A percentile compares a stretch with the other conserved stretches of the same genome.
Evolutionary conservation across 352 stramenopile genomes (phyloP).

Genomic region (Globisporangium mamillatum): DNA sequence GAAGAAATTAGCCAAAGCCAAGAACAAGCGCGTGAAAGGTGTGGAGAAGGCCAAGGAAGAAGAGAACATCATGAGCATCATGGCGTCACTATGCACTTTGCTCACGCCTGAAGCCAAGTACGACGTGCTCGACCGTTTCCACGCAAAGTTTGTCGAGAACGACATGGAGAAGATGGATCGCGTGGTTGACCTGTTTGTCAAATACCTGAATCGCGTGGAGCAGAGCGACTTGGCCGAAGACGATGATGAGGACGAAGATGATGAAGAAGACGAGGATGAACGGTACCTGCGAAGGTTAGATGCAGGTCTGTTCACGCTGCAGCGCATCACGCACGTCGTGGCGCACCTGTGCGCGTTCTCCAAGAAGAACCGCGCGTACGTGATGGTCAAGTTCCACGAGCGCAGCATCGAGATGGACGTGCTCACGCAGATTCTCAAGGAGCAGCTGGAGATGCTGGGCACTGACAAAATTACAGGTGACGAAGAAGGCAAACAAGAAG

Average conservation of each 20-base stretch:
- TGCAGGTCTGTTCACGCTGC: constrained; percentile 73
- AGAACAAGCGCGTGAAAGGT: constrained; percentile 24
- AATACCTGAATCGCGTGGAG: constrained; percentile 61
- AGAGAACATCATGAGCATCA: constrained; percentile 61
- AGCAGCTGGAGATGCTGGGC: constrained; percentile 58
- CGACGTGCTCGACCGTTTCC: constrained; percentile 61
- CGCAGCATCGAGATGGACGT: constrained; percentile 52
- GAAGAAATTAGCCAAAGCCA: constrained; percentile 27
- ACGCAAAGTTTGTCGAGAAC: constrained; percentile 82
- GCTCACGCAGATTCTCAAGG: constrained; percentile 40
- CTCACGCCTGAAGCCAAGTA: constrained; percentile 40
- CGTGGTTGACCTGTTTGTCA: constrained; percentile 70
- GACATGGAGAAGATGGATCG: constrained; percentile 83
- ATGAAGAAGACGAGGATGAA: constrained; percentile 51
- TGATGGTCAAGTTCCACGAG: constrained; percentile 77
- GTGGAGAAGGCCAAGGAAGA: constrained; percentile 40
- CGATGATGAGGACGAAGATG: constrained; percentile 22
- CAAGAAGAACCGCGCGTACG: constrained; percentile 58
- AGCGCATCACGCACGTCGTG: constrained; percentile 61
- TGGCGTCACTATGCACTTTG: constrained; percentile 64
- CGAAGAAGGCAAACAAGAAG: constrained; percentile 5
- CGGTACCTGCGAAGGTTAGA: constrained; percentile 65
- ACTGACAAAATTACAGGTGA: constrained; percentile 9
- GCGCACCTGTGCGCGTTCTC: constrained; percentile 66
- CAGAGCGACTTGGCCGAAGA: constrained; percentile 23